Conservation (phyloP, 441 rosid genomes). For the Raphanus hybrid region DNA sequence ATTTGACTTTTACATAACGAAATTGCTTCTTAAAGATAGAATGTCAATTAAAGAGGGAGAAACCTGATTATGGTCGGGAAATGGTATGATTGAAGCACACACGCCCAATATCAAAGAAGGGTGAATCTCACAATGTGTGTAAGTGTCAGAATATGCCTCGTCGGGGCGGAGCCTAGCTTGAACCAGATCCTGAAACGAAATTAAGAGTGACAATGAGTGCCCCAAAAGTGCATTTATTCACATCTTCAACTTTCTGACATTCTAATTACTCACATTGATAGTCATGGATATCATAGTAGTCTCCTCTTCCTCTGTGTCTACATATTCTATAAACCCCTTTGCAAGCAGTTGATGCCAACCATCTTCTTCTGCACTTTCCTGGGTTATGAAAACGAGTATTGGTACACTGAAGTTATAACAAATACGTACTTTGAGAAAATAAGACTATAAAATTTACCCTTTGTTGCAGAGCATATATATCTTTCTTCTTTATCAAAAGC, state of each 20-base stretch:
- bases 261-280: constrained; percentile 71
- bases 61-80: constrained; percentile 99
- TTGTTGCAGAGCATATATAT: constrained; percentile 84
- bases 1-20: neutral
- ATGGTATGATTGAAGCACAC: constrained; percentile 98
- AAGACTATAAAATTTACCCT: constrained; percentile 56
- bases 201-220: constrained; percentile 11
- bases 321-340: constrained; percentile 87
- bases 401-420: neutral
- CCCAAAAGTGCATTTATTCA: constrained; percentile 8
- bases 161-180: constrained; percentile 79
- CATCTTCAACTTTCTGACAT: constrained; percentile 4
- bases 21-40: constrained; percentile 4
- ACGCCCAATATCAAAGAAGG: constrained; percentile 97
- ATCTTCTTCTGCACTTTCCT: constrained; percentile 89
- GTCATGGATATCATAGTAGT: constrained; percentile 99
- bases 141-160: constrained; percentile 86
- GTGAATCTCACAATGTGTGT: constrained; percentile 99
- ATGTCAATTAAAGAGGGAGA: constrained; percentile 16
- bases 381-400: constrained; percentile 34
- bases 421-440: neutral
- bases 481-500: constrained; percentile 87
- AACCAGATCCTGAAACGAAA: constrained; percentile 77
- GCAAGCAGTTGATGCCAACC: constrained; percentile 96
- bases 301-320: constrained; percentile 99